phyloP scores from a whole-genome alignment of 2,329 filamentous ascomycete species.

The Aspergillaceae sp. region DNA sequence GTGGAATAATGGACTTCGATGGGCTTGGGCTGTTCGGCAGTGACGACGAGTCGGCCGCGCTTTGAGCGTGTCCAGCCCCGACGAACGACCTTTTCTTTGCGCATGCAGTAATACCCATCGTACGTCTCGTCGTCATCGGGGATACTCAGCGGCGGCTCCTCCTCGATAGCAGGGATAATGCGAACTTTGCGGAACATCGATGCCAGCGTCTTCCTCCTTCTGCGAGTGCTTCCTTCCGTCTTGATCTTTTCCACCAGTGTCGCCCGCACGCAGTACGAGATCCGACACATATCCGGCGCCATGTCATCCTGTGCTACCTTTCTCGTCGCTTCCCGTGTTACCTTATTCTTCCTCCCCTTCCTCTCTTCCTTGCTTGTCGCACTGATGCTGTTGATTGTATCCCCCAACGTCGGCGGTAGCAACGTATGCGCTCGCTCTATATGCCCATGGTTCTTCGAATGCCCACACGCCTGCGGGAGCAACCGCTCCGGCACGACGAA shows the following conservation, averaged over 20 bases:
- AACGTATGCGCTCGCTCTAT: constrained; percentile 49
- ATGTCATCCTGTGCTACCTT: constrained; percentile 49
- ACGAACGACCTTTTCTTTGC: constrained; percentile 51
- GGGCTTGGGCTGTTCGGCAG: constrained; percentile 50
- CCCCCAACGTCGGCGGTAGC: constrained; percentile 55
- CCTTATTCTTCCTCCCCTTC: constrained; percentile 12
- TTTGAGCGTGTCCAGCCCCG: constrained; percentile 53
- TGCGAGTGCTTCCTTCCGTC: constrained; percentile 22
- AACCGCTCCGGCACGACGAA: constrained; percentile 56
- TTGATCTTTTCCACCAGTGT: constrained; percentile 33
- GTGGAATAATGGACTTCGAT: constrained; percentile 26
- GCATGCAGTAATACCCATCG: constrained; percentile 41
- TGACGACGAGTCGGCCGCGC: constrained; percentile 49
- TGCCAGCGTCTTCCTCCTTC: constrained; percentile 36
- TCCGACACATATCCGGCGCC: constrained; percentile 53
- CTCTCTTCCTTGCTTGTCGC: constrained; percentile 32
- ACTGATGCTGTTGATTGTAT: constrained; percentile 41
- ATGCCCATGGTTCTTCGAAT: constrained; percentile 43
- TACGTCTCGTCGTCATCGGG: constrained; percentile 37
- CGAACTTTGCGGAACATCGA: constrained; percentile 49
- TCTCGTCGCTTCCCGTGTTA: constrained; percentile 27
- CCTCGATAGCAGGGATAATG: constrained; percentile 50
- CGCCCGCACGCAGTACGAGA: constrained; percentile 49
- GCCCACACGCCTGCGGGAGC: constrained; percentile 51
- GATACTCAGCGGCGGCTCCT: constrained; percentile 51